Evolutionary conservation across 1,284 basidiomycete genomes (phyloP), one percentile per base, ranked within the genome.

Genomic region (Malassezia pachydermatis): DNA sequence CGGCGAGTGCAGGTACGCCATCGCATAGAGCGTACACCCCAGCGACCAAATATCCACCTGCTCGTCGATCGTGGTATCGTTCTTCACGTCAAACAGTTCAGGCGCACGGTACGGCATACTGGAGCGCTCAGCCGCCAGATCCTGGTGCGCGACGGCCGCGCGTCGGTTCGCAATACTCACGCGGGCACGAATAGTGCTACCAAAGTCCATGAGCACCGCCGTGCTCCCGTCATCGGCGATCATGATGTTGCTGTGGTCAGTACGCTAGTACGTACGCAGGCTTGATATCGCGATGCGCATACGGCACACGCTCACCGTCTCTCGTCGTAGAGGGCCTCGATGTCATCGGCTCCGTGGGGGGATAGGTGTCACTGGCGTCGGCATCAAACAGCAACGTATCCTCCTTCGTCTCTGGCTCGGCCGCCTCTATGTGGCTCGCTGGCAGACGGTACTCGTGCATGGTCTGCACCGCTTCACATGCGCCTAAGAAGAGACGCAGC

Each of bases 181-280:
- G 30, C 86, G 78, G 7, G 88, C 88, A 63, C 82, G 83, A 64
- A 82, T 76, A 5, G 83, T 81, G 56, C 87, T 92, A 13, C 92
- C 92, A 74, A 99, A 92, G 75, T 99, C 92, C 92, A 98, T 98
- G 14, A 99, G 79, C 57, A 98, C 85, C 10, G 81, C 80, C 13
- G 63, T 60, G 20, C 43, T 51, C 5, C 86, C 87, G 51, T 94
- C 86, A 64, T 95, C 89, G 5, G 87, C 78, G 49, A 98, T 79
- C 90, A 98, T 98, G 50, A 98, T 79, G 71, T 98, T 98, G 40
- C 64, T 58, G 44, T 9, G 17, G 10, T 5, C 8, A 2, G 7
- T 10, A n/a, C n/a, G n/a, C n/a, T n/a, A n/a, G 10, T 2, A 76
- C 82, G 64, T 64, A 88, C 87, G 84, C 89, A 32, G 92, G 94